phyloP scores from a whole-genome alignment of 2,329 filamentous ascomycete species.

The Thielaviopsis punctulata region DNA sequence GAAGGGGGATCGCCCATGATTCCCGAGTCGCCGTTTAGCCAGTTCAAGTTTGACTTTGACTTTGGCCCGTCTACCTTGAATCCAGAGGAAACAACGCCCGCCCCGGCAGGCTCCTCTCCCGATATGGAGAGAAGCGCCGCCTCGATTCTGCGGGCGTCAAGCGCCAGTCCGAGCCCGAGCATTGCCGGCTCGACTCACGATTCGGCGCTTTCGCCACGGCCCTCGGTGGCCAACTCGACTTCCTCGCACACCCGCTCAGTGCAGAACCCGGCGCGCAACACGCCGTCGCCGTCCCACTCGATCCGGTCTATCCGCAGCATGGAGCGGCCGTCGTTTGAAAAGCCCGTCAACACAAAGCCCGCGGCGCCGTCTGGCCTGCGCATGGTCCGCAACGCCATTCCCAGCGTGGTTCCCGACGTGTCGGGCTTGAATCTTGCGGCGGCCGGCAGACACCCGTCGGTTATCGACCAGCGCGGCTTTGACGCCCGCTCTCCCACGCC shows the following conservation, averaged over 20 bases:
- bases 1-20: slow-evolving; percentile 1
- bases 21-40: slow-evolving; percentile 10
- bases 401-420: slow-evolving; percentile 6
- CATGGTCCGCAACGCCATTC: slow-evolving; percentile 8
- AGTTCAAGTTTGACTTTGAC: slow-evolving; percentile 12
- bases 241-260: too few relatives aligned
- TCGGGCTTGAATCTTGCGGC: background rate
- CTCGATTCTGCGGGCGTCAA: slow-evolving; percentile 5
- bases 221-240: slow-evolving; percentile 6
- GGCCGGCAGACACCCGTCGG: background rate
- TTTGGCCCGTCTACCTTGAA: background rate
- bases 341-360: slow-evolving; percentile 5
- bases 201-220: slow-evolving; percentile 6
- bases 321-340: slow-evolving; percentile 11
- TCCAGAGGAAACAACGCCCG: background rate
- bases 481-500: slow-evolving; percentile 7
- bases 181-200: slow-evolving; percentile 1
- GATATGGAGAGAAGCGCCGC: background rate
- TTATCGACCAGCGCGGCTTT: background rate
- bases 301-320: slow-evolving; percentile 7
- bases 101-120: background rate
- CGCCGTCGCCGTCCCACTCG: slow-evolving; percentile 10
- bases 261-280: too few relatives aligned
- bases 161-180: slow-evolving; percentile 6
- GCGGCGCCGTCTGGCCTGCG: slow-evolving; percentile 8